Percentiles rank a stretch among this genome's conserved stretches.
Conservation (phyloP, 164 flowering plant species). For the Aristolochia contorta region DNA sequence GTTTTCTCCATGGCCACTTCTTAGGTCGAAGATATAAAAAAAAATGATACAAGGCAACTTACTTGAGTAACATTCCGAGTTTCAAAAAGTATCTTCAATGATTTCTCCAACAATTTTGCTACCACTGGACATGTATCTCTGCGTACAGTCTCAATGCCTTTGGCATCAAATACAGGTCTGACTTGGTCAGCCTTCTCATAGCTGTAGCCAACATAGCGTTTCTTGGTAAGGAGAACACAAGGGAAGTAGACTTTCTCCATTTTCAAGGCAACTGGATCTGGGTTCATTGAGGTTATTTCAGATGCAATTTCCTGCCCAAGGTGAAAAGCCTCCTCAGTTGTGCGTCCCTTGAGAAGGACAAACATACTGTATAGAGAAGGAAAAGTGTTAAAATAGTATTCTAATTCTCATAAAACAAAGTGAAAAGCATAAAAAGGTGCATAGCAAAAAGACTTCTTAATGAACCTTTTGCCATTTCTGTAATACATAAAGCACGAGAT, state of each 20-base stretch:
- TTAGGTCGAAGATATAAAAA: neutral
- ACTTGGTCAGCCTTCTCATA: constrained; percentile 75
- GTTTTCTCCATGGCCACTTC: neutral
- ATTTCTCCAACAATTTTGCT: constrained; percentile 79
- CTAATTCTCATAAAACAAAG: neutral
- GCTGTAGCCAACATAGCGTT: constrained; percentile 96
- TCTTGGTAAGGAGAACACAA: constrained; percentile 88
- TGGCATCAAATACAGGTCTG: constrained; percentile 79
- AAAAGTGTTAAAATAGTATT: neutral
- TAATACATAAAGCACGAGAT: too few species aligned
- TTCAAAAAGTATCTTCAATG: constrained; percentile 65
- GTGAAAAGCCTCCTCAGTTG: constrained; percentile 48
- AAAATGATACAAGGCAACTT: constrained; percentile 1
- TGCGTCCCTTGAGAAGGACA: constrained; percentile 87
- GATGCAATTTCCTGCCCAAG: constrained; percentile 85
- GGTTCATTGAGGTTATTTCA: constrained; percentile 72
- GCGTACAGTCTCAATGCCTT: constrained; percentile 97
- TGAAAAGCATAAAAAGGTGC: neutral
- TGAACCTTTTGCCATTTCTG: too few species aligned
- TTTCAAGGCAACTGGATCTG: constrained; percentile 74
- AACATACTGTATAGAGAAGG: constrained; percentile 60
- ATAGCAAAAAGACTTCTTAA: neutral
- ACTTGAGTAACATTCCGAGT: constrained; percentile 58
- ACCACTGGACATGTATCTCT: constrained; percentile 93
- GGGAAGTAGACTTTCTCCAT: constrained; percentile 91